Conservation (phyloP, 2,329 filamentous ascomycete species). For the Ceratocystis albifundus region DNA sequence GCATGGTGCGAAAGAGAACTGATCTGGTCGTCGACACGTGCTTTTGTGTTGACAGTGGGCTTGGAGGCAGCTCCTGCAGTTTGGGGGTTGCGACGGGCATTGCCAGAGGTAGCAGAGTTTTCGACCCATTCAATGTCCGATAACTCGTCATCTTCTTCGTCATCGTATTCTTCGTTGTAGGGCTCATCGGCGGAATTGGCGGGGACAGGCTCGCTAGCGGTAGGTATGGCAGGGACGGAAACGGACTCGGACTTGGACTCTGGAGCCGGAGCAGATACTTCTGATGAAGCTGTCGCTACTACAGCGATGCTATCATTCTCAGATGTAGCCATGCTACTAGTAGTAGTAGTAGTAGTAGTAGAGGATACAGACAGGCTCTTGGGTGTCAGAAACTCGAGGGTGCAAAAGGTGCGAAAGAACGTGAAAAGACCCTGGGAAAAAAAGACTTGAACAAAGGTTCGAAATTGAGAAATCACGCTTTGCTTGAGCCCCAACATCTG, state of each 20-base stretch:
- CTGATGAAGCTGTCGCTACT: neutral
- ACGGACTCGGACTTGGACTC: neutral
- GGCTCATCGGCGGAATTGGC: conserved; percentile 28
- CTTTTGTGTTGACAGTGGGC: conserved; percentile 64
- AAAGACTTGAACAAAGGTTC: conserved; percentile 17
- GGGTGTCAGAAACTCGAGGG: conserved; percentile 25
- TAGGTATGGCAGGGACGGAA: neutral
- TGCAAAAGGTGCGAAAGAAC: conserved; percentile 13
- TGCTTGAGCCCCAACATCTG: conserved; percentile 25
- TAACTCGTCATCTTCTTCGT: conserved; percentile 48
- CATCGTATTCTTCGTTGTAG: conserved; percentile 50
- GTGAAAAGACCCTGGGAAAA: conserved; percentile 10
- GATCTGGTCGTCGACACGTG: conserved; percentile 78
- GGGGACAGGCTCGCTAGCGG: neutral
- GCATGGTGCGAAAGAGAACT: conserved; percentile 75
- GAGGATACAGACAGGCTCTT: conserved; percentile 26
- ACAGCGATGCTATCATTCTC: neutral
- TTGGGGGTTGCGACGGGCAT: conserved; percentile 21
- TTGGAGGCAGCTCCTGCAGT: conserved; percentile 32
- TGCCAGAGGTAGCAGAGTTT: neutral
- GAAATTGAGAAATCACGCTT: conserved; percentile 7
- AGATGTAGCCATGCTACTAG: conserved; percentile 25
- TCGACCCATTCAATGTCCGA: conserved; percentile 25
- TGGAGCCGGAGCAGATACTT: conserved; percentile 24
- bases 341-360: conserved; percentile 15